Evolutionary conservation across 176 grass and related monocot species (phyloP).

Genomic region (Leersia perrieri): DNA sequence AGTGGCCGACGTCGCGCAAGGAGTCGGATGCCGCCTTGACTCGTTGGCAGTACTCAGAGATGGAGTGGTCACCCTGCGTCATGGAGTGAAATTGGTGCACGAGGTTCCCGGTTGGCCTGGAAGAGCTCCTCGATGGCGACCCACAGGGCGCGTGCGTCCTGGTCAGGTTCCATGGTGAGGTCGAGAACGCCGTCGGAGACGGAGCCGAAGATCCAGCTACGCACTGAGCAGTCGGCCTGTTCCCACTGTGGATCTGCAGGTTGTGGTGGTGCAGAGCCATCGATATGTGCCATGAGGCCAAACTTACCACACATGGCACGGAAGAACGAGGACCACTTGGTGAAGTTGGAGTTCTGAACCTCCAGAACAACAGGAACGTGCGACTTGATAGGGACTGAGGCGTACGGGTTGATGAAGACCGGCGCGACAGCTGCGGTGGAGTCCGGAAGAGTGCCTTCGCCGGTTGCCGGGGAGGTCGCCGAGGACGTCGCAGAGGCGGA

Average conservation of each 20-base stretch:
- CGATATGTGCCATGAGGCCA: background rate
- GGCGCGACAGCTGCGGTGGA: no score
- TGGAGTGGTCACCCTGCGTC: background rate
- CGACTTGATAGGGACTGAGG: no score
- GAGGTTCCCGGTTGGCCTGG: background rate
- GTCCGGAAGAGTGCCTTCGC: no score
- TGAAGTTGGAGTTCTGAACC: background rate
- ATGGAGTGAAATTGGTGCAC: background rate
- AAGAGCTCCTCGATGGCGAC: background rate
- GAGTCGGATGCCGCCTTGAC: background rate
- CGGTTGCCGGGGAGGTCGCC: no score
- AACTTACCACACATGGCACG: background rate
- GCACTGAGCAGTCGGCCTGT: background rate
- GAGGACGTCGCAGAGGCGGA: no score
- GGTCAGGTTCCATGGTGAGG: background rate
- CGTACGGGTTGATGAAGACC: background rate
- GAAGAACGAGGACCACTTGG: background rate
- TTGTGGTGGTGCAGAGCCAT: background rate
- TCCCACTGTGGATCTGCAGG: background rate
- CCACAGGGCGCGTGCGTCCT: accelerated
- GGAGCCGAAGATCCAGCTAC: background rate
- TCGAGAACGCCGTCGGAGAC: background rate
- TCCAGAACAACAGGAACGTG: background rate
- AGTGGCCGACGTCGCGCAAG: background rate
- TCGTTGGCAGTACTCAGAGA: background rate